Conservation (phyloP, 1,284 basidiomycete genomes). For the Sporisorium reilianum region DNA sequence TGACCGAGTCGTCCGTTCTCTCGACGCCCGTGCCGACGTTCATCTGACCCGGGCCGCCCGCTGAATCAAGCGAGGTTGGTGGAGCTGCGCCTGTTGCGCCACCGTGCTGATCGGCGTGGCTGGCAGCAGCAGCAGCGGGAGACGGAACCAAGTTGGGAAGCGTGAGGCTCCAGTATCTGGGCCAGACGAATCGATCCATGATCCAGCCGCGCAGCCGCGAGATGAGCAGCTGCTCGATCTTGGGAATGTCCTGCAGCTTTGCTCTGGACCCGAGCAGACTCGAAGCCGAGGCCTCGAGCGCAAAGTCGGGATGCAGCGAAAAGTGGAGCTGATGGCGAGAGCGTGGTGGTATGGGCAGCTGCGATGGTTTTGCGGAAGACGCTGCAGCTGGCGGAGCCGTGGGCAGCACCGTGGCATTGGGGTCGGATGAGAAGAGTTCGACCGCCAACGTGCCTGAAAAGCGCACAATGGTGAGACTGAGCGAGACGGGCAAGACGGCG, state of each 20-base stretch:
- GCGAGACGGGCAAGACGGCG: conserved; percentile 73
- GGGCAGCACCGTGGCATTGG: conserved; percentile 30
- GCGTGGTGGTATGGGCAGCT: conserved; percentile 50
- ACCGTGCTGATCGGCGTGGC: not conserved
- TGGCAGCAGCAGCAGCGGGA: conserved; percentile 27
- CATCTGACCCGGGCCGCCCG: conserved; percentile 30
- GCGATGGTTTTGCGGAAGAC: conserved; percentile 64
- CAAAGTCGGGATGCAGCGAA: conserved; percentile 74
- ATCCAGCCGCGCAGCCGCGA: conserved; percentile 72
- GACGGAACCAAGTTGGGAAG: conserved; percentile 68
- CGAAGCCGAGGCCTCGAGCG: conserved; percentile 73
- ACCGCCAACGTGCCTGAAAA: conserved; percentile 72
- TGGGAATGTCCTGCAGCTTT: conserved; percentile 75
- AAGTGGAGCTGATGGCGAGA: conserved; percentile 71
- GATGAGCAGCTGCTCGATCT: conserved; percentile 74
- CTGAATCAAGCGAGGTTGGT: conserved; percentile 1
- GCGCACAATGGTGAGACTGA: conserved; percentile 73
- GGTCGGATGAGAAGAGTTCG: conserved; percentile 34
- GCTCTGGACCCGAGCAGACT: conserved; percentile 74
- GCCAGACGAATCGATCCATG: conserved; percentile 73
- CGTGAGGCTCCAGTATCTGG: conserved; percentile 71
- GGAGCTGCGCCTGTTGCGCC: not conserved
- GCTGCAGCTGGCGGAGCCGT: conserved; percentile 34
- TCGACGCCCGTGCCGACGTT: conserved; percentile 40
- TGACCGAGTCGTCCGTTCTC: conserved; percentile 34